Conservation (phyloP, 805 yeast species). For the Starmerella floricola region DNA sequence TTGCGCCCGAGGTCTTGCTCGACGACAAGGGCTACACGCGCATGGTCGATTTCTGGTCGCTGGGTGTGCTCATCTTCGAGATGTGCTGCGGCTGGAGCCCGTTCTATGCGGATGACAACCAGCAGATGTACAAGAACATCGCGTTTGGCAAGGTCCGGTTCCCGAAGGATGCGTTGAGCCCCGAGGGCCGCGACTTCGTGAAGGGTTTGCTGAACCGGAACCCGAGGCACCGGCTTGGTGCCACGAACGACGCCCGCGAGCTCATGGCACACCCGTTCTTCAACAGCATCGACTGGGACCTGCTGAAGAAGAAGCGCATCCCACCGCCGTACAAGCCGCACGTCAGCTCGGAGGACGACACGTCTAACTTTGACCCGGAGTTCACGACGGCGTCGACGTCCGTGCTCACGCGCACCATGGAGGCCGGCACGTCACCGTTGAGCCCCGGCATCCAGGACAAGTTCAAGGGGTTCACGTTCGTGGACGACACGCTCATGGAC, state of each 20-base stretch:
- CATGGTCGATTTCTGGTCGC: conserved; percentile 98
- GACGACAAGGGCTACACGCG: conserved; percentile 96
- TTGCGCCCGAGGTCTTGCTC: conserved; percentile 90
- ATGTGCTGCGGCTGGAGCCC: conserved; percentile 99
- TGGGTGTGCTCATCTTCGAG: conserved; percentile 92
- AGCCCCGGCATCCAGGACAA: conserved; percentile 93
- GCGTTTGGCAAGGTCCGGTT: conserved; percentile 97
- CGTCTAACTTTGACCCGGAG: conserved; percentile 95
- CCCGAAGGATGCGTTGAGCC: conserved; percentile 86
- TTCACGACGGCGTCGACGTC: conserved; percentile 87
- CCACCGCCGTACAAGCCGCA: conserved; percentile 98
- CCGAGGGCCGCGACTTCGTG: conserved; percentile 90
- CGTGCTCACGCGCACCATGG: conserved; percentile 43
- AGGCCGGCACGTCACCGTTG: conserved; percentile 52
- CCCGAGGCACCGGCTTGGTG: conserved; percentile 90
- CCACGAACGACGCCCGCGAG: conserved; percentile 84
- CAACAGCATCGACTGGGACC: conserved; percentile 81
- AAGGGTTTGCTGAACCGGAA: conserved; percentile 90
- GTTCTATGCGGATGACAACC: conserved; percentile 93
- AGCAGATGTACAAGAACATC: conserved; percentile 97
- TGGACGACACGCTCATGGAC: conserved; percentile 85
- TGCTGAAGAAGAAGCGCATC: conserved; percentile 61
- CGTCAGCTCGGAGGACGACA: conserved; percentile 78
- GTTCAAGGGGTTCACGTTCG: conserved; percentile 93
- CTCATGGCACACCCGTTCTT: conserved; percentile 86